Conservation (phyloP, 2,329 filamentous ascomycete species). For the Emydomyces testavorans region DNA sequence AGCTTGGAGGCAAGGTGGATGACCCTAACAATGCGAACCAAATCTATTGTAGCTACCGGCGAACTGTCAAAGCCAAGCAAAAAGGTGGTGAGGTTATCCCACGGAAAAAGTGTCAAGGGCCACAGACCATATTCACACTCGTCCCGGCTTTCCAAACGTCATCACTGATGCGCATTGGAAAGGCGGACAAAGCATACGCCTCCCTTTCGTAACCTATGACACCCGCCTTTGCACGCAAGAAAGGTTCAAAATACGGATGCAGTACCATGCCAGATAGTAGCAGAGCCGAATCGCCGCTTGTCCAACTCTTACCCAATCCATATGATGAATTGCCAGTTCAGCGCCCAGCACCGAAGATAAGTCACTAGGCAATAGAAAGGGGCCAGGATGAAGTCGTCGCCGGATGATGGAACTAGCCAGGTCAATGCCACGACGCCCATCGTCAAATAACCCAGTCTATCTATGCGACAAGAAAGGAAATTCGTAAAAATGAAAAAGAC, state of each 20-base stretch:
- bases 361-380: constrained; percentile 23
- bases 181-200: constrained; percentile 3
- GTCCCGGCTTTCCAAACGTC: constrained; percentile 10
- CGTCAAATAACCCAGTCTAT: constrained; percentile 15
- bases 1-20: constrained; percentile 45
- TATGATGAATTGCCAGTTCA: constrained; percentile 25
- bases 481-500: constrained; percentile 22
- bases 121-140: constrained; percentile 10
- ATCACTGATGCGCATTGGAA: constrained; percentile 5
- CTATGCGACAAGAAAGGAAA: constrained; percentile 27
- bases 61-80: background rate
- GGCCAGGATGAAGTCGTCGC: constrained; percentile 17
- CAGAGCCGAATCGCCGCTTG: constrained; percentile 17
- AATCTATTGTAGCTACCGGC: background rate
- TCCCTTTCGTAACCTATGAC: constrained; percentile 8
- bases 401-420: constrained; percentile 17
- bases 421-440: constrained; percentile 16
- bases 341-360: constrained; percentile 29
- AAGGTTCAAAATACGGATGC: constrained; percentile 15
- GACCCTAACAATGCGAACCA: constrained; percentile 35
- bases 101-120: background rate
- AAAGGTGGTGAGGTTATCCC: background rate
- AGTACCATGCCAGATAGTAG: constrained; percentile 30
- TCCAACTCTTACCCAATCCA: constrained; percentile 16
- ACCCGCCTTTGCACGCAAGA: background rate